Conservation (phyloP, 2,329 filamentous ascomycete species). For the Didymella sp. region DNA sequence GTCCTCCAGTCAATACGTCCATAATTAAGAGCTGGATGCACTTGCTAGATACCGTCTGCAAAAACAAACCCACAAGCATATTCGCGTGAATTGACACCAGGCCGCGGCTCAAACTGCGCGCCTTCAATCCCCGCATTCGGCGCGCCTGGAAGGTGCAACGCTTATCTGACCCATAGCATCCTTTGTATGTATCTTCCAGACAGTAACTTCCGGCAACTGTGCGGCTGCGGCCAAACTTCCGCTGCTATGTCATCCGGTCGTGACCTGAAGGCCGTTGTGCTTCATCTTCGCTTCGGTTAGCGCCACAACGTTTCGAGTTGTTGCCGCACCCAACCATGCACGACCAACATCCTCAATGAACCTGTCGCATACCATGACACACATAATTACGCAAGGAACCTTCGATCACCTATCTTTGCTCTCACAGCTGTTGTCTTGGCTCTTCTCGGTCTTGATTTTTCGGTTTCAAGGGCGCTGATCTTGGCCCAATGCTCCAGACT, state of each 20-base stretch:
- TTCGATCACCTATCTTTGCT: constrained; percentile 13
- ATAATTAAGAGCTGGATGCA: too few relatives aligned
- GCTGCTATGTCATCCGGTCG: not conserved
- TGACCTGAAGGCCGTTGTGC: constrained; percentile 33
- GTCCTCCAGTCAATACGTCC: not conserved
- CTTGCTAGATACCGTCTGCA: too few relatives aligned
- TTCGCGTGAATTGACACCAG: not conserved
- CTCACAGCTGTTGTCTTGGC: constrained; percentile 22
- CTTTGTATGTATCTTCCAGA: not conserved
- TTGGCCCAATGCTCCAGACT: constrained; percentile 21
- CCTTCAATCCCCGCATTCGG: not conserved
- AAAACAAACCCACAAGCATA: too few relatives aligned
- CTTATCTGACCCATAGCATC: not conserved
- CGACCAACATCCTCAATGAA: constrained; percentile 1
- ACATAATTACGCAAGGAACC: not conserved
- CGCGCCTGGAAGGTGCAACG: not conserved
- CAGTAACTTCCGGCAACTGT: not conserved
- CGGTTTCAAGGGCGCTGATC: constrained; percentile 33
- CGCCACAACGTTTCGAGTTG: constrained; percentile 38
- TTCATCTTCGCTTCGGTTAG: constrained; percentile 33
- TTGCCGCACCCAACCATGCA: constrained; percentile 26
- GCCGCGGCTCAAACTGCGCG: not conserved
- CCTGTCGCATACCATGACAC: not conserved
- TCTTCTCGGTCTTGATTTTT: constrained; percentile 24
- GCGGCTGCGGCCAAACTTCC: not conserved